A percentile compares a stretch with the other conserved stretches of the same genome.
Conservation (phyloP, 495 filamentous ascomycete species). For the Beverwykella pulmonaria region DNA sequence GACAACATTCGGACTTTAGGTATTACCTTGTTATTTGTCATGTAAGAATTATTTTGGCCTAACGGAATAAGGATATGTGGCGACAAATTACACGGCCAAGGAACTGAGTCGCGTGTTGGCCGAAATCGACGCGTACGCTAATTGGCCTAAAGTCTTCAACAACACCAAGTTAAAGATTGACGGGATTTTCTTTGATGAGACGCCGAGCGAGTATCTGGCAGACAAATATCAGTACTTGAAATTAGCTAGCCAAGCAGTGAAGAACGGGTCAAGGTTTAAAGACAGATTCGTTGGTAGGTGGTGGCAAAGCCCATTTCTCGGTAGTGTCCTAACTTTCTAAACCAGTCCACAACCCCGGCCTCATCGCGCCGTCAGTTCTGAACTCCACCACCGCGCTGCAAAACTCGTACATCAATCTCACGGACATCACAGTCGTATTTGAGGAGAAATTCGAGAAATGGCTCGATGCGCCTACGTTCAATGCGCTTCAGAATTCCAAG, state of each 20-base stretch:
- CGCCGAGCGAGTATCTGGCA: conserved; percentile 36
- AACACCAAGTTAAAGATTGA: conserved; percentile 26
- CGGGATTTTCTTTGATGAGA: conserved; percentile 39
- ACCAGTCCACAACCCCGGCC: conserved; percentile 33
- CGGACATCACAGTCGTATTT: conserved; percentile 34
- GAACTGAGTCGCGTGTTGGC: conserved; percentile 15
- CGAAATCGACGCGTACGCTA: conserved; percentile 31
- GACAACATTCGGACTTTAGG: conserved; percentile 29
- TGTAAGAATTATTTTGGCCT: no score
- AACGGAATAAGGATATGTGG: conserved; percentile 40
- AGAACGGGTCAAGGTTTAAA: conserved; percentile 31
- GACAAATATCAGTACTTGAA: conserved; percentile 44
- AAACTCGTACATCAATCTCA: conserved; percentile 30
- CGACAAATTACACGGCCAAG: conserved; percentile 28
- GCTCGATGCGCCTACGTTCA: conserved; percentile 10
- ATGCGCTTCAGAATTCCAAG: conserved; percentile 6
- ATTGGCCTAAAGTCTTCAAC: conserved; percentile 21
- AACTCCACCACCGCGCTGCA: neutral
- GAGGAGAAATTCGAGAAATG: conserved; percentile 30
- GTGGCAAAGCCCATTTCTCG: neutral
- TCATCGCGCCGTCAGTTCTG: conserved; percentile 5
- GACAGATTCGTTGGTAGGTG: conserved; percentile 26
- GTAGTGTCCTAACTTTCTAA: neutral
- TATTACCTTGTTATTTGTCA: no score
- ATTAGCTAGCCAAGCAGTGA: conserved; percentile 36